phyloP scores from a whole-genome alignment of 495 filamentous ascomycete species.

The Hypoxylon trugodes region DNA sequence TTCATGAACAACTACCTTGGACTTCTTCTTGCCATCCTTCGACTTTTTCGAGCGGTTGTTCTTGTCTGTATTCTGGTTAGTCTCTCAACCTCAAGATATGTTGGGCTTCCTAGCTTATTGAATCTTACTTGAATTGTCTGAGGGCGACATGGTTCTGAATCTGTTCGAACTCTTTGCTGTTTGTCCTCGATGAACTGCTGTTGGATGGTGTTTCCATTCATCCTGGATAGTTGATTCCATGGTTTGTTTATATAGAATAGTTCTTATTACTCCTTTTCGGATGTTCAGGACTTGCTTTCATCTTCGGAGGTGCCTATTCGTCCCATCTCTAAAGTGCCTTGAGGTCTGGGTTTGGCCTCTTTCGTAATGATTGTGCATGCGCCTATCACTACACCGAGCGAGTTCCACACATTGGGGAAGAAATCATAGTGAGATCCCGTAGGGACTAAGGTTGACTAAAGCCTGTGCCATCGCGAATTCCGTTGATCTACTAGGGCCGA shows the following conservation, averaged over 20 bases:
- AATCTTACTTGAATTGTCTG: constrained; percentile 22
- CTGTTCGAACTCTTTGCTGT: not conserved
- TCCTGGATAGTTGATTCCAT: not conserved
- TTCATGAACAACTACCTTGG: constrained; percentile 15
- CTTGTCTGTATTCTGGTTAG: constrained; percentile 23
- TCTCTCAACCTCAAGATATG: not conserved
- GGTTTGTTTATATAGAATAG: constrained; percentile 25
- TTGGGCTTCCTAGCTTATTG: not conserved
- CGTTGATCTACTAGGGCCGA: constrained; percentile 16
- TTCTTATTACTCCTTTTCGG: not conserved
- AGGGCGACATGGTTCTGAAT: constrained; percentile 22
- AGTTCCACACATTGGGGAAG: constrained; percentile 8
- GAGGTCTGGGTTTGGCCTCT: not conserved
- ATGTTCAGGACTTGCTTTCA: constrained; percentile 6
- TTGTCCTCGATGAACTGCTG: not conserved
- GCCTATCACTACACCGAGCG: constrained; percentile 8
- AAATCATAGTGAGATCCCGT: constrained; percentile 18
- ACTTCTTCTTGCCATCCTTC: constrained; percentile 29
- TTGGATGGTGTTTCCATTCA: not conserved
- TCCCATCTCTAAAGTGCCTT: constrained; percentile 3
- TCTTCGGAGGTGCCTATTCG: constrained; percentile 7
- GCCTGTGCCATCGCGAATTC: constrained; percentile 24
- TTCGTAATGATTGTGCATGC: constrained; percentile 1
- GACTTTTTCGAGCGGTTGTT: constrained; percentile 16
- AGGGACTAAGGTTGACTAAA: constrained; percentile 27